Conservation (phyloP, 1,284 basidiomycete species). For the Cutaneotrichosporon mucoides region DNA sequence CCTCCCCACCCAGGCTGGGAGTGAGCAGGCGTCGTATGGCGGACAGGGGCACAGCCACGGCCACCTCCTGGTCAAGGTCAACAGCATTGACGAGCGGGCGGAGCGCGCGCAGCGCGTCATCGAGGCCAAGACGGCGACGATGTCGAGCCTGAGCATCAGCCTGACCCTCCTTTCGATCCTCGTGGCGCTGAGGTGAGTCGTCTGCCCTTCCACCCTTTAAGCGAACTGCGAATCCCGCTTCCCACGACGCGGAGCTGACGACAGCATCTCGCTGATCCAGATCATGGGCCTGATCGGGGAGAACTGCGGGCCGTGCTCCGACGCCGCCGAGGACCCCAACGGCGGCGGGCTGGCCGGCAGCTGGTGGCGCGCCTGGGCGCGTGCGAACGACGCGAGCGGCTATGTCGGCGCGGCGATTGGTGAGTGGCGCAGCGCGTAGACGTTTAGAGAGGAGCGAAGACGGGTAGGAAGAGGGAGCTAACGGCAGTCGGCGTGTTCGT, state of each 20-base stretch:
- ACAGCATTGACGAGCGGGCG: neutral
- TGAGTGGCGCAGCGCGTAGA: too few species aligned
- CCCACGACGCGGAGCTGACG: neutral
- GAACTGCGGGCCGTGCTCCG: constrained; percentile 61
- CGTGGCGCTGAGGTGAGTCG: constrained; percentile 65
- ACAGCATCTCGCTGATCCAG: constrained; percentile 74
- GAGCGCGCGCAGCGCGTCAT: constrained; percentile 34
- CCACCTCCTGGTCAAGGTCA: neutral
- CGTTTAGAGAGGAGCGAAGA: too few species aligned
- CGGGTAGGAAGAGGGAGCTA: too few species aligned
- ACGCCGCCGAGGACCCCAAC: constrained; percentile 62
- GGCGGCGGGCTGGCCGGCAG: constrained; percentile 69
- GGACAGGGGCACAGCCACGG: too few species aligned
- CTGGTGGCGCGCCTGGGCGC: constrained; percentile 81
- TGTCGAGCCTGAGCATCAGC: constrained; percentile 70
- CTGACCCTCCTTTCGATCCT: constrained; percentile 77
- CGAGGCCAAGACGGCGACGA: constrained; percentile 61
- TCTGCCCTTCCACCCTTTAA: too few species aligned
- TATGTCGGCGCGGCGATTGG: constrained; percentile 75
- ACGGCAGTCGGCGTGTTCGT: constrained; percentile 60
- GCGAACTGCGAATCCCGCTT: too few species aligned
- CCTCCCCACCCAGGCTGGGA: too few species aligned
- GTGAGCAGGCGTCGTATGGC: too few species aligned
- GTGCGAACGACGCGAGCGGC: constrained; percentile 72
- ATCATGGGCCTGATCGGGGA: constrained; percentile 78